Conservation (phyloP, 371 early-diverging fungal species). For the Rhizopus arrhizus region DNA sequence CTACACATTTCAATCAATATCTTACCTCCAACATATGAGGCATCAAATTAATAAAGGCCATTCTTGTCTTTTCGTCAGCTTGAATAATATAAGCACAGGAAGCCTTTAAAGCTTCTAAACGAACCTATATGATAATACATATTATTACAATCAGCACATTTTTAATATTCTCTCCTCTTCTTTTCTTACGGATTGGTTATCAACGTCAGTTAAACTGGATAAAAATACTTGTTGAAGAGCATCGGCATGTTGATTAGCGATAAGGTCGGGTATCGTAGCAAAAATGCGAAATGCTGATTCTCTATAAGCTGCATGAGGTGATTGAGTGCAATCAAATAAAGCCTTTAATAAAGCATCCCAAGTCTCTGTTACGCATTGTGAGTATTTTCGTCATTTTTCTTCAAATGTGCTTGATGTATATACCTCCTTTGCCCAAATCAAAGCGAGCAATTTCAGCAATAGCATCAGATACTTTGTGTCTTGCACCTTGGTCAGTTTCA, state of each 20-base stretch:
- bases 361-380: constrained; percentile 36
- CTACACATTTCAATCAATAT: constrained; percentile 1
- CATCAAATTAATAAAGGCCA: constrained; percentile 68
- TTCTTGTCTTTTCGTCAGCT: constrained; percentile 60
- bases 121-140: constrained; percentile 56
- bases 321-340: constrained; percentile 78
- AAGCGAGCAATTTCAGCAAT: constrained; percentile 85
- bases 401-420: not conserved
- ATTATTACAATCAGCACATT: not conserved
- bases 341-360: constrained; percentile 85
- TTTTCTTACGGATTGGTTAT: constrained; percentile 45
- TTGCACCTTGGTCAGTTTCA: constrained; percentile 72
- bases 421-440: constrained; percentile 66
- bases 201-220: constrained; percentile 70
- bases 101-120: constrained; percentile 86
- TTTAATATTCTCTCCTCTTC: not conserved
- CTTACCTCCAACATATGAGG: constrained; percentile 79
- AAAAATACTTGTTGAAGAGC: constrained; percentile 73
- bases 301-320: constrained; percentile 73
- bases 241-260: constrained; percentile 71
- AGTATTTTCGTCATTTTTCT: not conserved
- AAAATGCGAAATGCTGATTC: constrained; percentile 91
- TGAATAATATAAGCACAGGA: constrained; percentile 79
- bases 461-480: constrained; percentile 91
- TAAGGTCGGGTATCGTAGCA: constrained; percentile 75